Conservation (phyloP, 805 yeast species). For the Torulaspora quercuum region DNA sequence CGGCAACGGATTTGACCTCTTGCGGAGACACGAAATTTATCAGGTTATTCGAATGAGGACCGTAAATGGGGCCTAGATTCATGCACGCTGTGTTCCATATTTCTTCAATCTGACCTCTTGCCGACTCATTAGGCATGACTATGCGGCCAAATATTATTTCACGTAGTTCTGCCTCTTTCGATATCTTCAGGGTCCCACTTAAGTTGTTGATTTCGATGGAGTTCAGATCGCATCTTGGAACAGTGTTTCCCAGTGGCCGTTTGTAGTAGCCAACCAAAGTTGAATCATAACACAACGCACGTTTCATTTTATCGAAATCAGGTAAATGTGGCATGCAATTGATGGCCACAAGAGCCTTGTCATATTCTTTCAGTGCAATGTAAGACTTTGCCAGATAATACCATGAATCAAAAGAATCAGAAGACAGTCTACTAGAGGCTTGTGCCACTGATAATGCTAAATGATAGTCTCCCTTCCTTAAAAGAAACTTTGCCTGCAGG, state of each 20-base stretch:
- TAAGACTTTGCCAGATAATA: constrained; percentile 30
- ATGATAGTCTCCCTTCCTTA: constrained; percentile 26
- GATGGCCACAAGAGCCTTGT: constrained; percentile 30
- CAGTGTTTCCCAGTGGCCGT: constrained; percentile 27
- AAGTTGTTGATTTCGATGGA: constrained; percentile 29
- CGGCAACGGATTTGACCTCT: constrained; percentile 29
- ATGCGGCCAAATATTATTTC: constrained; percentile 32
- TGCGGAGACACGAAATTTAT: constrained; percentile 32
- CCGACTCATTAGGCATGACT: constrained; percentile 30
- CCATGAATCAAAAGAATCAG: constrained; percentile 36
- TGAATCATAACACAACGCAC: constrained; percentile 19
- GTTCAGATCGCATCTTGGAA: constrained; percentile 17
- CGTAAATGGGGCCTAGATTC: constrained; percentile 34
- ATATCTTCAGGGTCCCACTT: constrained; percentile 22
- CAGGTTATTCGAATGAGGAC: constrained; percentile 31
- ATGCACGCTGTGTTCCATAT: constrained; percentile 29
- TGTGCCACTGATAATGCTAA: constrained; percentile 28
- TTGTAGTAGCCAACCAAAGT: constrained; percentile 24
- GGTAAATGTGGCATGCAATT: constrained; percentile 34
- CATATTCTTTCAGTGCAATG: constrained; percentile 24
- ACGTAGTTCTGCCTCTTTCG: constrained; percentile 28
- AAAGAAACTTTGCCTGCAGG: constrained; percentile 29
- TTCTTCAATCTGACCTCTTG: constrained; percentile 23
- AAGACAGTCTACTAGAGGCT: constrained; percentile 27
- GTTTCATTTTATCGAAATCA: constrained; percentile 23